These are phyloP conservation scores for Penicillium sp. DNA, from an alignment of 2,329 filamentous ascomycete genomes.

Conservation along the genomic window DNA sequence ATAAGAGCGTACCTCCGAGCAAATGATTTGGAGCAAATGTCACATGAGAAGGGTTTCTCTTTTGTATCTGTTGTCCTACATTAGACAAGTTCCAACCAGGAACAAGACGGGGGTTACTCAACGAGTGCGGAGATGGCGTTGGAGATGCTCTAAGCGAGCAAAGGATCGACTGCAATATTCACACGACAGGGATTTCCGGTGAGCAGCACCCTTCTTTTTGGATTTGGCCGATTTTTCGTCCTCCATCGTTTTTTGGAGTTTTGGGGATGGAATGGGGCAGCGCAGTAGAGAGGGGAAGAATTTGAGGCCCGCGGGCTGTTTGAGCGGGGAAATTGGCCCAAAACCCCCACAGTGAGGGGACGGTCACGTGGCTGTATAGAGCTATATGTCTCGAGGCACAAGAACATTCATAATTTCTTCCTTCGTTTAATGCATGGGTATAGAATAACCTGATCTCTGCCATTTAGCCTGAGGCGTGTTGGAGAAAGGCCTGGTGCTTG, in stretches of 20 bases:
- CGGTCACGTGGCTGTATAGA: conserved; percentile 20
- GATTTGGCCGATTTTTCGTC: conserved; percentile 39
- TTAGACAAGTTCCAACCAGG: conserved; percentile 22
- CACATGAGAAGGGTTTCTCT: conserved; percentile 52
- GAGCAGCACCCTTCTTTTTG: conserved; percentile 43
- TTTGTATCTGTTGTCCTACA: conserved; percentile 44
- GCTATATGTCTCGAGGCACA: background rate
- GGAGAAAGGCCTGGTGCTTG: background rate
- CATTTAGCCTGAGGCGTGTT: background rate
- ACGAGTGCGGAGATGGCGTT: conserved; percentile 53
- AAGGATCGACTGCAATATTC: conserved; percentile 51
- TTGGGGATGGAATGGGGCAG: conserved; percentile 22
- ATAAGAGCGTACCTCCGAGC: conserved; percentile 42
- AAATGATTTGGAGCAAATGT: conserved; percentile 51
- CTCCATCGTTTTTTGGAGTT: conserved; percentile 36
- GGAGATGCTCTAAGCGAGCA: conserved; percentile 51
- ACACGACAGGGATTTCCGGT: conserved; percentile 49
- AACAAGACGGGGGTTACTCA: conserved; percentile 38
- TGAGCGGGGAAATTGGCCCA: conserved; percentile 39
- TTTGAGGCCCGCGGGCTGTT: conserved; percentile 19
- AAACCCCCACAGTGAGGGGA: conserved; percentile 22
- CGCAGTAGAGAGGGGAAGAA: conserved; percentile 27
- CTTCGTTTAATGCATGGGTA: background rate
- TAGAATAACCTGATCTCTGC: background rate
- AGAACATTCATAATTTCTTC: background rate